These are phyloP conservation scores for Termitomyces sp. DNA, from an alignment of 768 basidiomycete genomes.

Conservation along the genomic window DNA sequence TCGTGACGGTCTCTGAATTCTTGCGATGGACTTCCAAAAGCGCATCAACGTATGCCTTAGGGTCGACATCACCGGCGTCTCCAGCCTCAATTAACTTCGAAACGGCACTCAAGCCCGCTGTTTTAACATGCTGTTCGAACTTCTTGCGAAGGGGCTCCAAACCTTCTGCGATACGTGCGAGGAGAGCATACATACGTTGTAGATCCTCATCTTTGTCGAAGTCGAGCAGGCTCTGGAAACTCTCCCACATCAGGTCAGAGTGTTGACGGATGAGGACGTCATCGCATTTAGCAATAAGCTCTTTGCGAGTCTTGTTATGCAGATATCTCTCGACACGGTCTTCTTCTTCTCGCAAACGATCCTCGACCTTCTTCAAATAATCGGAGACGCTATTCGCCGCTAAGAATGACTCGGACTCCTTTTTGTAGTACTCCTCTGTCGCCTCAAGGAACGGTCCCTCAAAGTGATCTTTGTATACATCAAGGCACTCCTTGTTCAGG, in stretches of 20 bases:
- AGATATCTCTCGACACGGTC: conserved; percentile 95
- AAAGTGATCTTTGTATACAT: conserved; percentile 93
- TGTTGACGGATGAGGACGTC: conserved; percentile 91
- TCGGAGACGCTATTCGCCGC: conserved; percentile 91
- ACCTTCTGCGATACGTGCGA: conserved; percentile 91
- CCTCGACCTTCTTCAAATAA: conserved; percentile 95
- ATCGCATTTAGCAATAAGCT: conserved; percentile 84
- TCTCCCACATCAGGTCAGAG: conserved; percentile 88
- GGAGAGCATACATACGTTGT: conserved; percentile 92
- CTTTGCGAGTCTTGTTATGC: conserved; percentile 86
- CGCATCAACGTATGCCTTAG: conserved; percentile 94
- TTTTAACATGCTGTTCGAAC: conserved; percentile 96
- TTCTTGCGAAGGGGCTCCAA: conserved; percentile 89
- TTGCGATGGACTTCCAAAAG: conserved; percentile 90
- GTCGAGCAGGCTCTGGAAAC: conserved; percentile 89
- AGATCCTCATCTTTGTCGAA: conserved; percentile 96
- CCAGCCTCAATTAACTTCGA: conserved; percentile 68
- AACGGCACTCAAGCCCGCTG: conserved; percentile 79
- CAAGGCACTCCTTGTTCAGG: conserved; percentile 90
- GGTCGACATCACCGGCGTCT: conserved; percentile 74
- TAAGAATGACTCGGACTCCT: conserved; percentile 90
- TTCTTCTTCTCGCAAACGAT: conserved; percentile 90
- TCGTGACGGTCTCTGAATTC: conserved; percentile 87
- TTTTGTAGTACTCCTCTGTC: conserved; percentile 90
- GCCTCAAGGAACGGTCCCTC: conserved; percentile 84